Evolutionary conservation across 2,329 filamentous ascomycete genomes (phyloP), one percentile per base, ranked within the genome.

Genomic region (Ilyonectria robusta): DNA sequence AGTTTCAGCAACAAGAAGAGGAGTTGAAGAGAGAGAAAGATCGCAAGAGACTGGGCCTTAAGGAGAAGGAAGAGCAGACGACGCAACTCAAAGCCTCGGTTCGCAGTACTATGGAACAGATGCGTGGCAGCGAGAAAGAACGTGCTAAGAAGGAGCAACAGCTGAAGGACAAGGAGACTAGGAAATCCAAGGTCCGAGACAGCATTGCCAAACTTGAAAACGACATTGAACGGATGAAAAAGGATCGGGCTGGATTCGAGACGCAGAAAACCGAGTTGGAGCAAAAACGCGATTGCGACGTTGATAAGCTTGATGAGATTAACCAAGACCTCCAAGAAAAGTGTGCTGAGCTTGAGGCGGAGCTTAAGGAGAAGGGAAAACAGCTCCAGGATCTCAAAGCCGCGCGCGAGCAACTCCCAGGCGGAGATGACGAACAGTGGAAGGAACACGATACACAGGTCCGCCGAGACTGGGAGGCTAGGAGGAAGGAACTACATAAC

Each of bases 21-120:
- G 89, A 93, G 50, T 78, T 97, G 35, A 89, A 91, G 61, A 90
- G 90, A 65, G 94, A 97, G 75, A 92, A 94, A 66, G 93, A 97
- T 71, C 88, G 92, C 57, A 90, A 97, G 78, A 91, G 88, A 75
- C 91, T 92, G 68, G 87, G 91, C 21, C 85, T 96, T 60, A 96
- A 93, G 78, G 94, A 97, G 76, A 97, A 97, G 79, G 95, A 98
- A 71, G 94, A 97, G 75, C 93, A 91, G 57, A 98, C 94, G 55
- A 91, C 93, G 50, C 94, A 94, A 76, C 82, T 98, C 60, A 94
- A 93, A 76, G 92, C 92, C 69, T 92, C 95, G 77, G 91, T 97
- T 59, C 91, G 93, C 59, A 89, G 89, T 51, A 89, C 95, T 6
- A 94, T 97, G 79, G 90, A 94, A 59, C 87, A 93, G 70, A 97